phyloP scores from a whole-genome alignment of 2,329 filamentous ascomycete genomes.

The Calonectria naviculata region DNA sequence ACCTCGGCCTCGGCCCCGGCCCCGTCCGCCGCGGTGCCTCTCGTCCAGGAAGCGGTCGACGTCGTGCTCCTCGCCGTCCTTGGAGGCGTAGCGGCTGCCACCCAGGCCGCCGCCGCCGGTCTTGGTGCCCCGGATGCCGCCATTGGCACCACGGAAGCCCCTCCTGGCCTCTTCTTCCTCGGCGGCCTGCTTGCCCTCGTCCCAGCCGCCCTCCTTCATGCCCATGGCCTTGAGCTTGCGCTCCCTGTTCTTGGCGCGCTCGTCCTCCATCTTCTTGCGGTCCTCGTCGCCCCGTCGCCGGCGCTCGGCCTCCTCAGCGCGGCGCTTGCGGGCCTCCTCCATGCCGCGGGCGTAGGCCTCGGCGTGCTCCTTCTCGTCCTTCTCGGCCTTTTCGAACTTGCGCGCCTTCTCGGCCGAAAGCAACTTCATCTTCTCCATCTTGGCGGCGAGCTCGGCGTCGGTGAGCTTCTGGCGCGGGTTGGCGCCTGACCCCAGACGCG shows the following conservation, averaged over 20 bases:
- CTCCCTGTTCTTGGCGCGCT: slow-evolving; percentile 69
- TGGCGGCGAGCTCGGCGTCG: slow-evolving; percentile 66
- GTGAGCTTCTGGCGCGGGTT: slow-evolving; percentile 72
- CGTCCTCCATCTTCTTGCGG: slow-evolving; percentile 64
- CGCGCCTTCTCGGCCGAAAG: slow-evolving; percentile 67
- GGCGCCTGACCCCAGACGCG: slow-evolving; percentile 63
- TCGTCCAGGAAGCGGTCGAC: slow-evolving; percentile 52
- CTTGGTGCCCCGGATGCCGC: slow-evolving; percentile 52
- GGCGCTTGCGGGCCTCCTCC: slow-evolving; percentile 64
- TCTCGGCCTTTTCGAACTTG: slow-evolving; percentile 68
- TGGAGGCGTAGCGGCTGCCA: slow-evolving; percentile 55
- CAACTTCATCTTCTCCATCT: slow-evolving; percentile 72
- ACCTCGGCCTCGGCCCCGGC: slow-evolving; percentile 49
- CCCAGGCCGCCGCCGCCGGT: slow-evolving; percentile 50
- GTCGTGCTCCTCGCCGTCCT: slow-evolving; percentile 47
- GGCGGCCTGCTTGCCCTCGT: slow-evolving; percentile 64
- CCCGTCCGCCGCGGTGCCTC: slow-evolving; percentile 44
- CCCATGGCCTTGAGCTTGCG: slow-evolving; percentile 70
- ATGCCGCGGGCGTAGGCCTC: slow-evolving; percentile 64
- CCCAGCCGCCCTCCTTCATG: slow-evolving; percentile 66
- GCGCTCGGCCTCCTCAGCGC: slow-evolving; percentile 63
- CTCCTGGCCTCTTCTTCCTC: slow-evolving; percentile 53
- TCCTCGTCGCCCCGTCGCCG: slow-evolving; percentile 64
- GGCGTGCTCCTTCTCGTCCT: slow-evolving; percentile 67
- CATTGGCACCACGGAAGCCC: slow-evolving; percentile 56